A percentile compares a stretch with the other conserved stretches of the same genome.
Conservation (phyloP, 1,284 basidiomycete genomes). For the Ceratorhiza oryzae-sativae region DNA sequence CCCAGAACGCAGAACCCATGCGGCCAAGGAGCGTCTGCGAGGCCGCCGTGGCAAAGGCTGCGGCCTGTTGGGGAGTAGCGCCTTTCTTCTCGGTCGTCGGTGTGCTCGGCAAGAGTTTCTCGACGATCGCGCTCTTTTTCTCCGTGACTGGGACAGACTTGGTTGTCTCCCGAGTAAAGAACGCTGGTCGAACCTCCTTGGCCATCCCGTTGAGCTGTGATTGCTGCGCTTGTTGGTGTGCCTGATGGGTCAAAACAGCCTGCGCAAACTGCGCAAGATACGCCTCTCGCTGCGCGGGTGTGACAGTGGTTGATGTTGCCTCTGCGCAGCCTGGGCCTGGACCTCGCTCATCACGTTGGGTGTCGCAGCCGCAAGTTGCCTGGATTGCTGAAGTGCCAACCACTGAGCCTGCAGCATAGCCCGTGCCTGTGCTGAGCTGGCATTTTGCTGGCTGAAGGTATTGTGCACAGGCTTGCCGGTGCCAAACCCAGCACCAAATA, state of each 20-base stretch:
- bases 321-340: background rate
- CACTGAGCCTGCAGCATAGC: conserved; percentile 34
- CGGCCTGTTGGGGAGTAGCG: conserved; percentile 50
- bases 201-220: conserved; percentile 49
- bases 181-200: conserved; percentile 51
- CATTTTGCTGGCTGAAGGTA: conserved; percentile 17
- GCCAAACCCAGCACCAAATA: conserved; percentile 35
- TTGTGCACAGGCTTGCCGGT: background rate
- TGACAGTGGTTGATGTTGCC: conserved; percentile 45
- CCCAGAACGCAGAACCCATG: conserved; percentile 78
- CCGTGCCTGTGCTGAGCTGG: conserved; percentile 13
- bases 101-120: conserved; percentile 47
- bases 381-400: conserved; percentile 17
- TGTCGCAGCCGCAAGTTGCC: conserved; percentile 4
- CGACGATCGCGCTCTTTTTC: conserved; percentile 47
- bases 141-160: background rate
- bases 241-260: conserved; percentile 43
- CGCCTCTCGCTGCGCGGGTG: background rate
- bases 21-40: conserved; percentile 72
- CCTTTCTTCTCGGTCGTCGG: conserved; percentile 6
- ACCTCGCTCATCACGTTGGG: background rate
- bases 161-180: conserved; percentile 44
- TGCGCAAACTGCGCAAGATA: conserved; percentile 27
- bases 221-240: conserved; percentile 38
- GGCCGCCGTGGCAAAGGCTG: conserved; percentile 69